phyloP scores from a whole-genome alignment of 1,284 basidiomycete genomes.

The Agroathelia rolfsii region DNA sequence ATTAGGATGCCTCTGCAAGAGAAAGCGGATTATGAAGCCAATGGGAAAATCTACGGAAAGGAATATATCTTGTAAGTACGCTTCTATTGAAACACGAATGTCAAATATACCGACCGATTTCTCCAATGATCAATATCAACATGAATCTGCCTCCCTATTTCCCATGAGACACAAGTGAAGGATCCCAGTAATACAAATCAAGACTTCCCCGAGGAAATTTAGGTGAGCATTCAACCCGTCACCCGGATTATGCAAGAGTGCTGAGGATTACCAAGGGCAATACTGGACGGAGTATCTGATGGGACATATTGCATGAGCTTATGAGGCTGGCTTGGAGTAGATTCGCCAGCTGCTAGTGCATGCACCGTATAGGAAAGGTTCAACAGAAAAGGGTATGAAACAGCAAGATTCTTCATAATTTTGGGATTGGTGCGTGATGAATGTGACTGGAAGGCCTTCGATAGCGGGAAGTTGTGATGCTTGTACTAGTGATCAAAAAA shows the following conservation, averaged over 20 bases:
- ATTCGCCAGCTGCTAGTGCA: no score
- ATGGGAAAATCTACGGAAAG: conserved; percentile 37
- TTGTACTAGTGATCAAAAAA: no score
- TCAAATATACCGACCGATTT: conserved; percentile 34
- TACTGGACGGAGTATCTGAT: conserved; percentile 41
- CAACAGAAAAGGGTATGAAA: no score
- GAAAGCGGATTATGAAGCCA: conserved; percentile 43
- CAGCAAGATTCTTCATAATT: no score
- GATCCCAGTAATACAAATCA: conserved; percentile 41
- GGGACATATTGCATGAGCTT: conserved; percentile 56
- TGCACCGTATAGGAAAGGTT: no score
- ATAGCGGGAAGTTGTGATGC: no score
- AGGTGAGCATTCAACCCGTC: conserved; percentile 1
- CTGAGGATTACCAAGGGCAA: conserved; percentile 40
- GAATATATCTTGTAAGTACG: neutral
- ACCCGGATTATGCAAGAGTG: no score
- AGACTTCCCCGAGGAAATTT: neutral
- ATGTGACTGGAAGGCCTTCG: no score
- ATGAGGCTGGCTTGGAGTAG: no score
- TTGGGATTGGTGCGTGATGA: no score
- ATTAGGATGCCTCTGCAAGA: conserved; percentile 33
- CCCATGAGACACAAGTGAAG: conserved; percentile 35
- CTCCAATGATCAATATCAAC: conserved; percentile 56
- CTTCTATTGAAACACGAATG: neutral
- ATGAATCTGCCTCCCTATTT: conserved; percentile 51